A percentile compares a stretch with the other conserved stretches of the same genome.
Evolutionary conservation across 202 grass and related monocot genomes (phyloP).

Genomic region (Digitaria exilis): DNA sequence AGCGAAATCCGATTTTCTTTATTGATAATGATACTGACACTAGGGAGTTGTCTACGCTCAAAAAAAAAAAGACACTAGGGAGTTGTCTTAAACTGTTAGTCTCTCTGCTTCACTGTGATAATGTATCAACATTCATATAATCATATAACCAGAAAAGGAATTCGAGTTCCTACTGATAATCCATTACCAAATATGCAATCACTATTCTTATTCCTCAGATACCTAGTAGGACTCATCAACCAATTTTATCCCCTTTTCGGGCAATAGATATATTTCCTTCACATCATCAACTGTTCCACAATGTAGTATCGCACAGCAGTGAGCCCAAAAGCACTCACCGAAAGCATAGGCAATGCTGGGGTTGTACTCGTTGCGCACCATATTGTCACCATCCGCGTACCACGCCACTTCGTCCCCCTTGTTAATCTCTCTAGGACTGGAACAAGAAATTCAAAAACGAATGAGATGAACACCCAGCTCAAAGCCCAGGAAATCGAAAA

Average conservation of each 20-base stretch:
- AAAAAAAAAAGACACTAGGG: background rate
- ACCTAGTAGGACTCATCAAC: background rate
- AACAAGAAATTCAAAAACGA: constrained; percentile 8
- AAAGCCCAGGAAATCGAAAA: constrained; percentile 12
- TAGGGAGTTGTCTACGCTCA: constrained; percentile 27
- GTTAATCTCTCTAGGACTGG: constrained; percentile 89
- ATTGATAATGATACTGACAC: background rate
- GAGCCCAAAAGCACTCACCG: constrained; percentile 54
- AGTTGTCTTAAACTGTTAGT: constrained; percentile 15
- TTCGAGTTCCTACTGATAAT: background rate
- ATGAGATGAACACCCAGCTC: constrained; percentile 18
- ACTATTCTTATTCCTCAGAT: background rate
- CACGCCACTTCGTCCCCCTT: constrained; percentile 97
- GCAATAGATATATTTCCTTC: background rate
- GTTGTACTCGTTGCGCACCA: constrained; percentile 88
- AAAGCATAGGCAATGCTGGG: constrained; percentile 86
- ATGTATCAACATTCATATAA: constrained; percentile 3
- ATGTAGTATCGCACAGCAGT: constrained; percentile 3
- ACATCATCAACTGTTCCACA: background rate
- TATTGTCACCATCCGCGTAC: constrained; percentile 89
- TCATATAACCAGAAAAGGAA: background rate
- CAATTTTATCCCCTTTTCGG: background rate
- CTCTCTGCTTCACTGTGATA: constrained; percentile 2
- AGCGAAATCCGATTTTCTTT: constrained; percentile 4
- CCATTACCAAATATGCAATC: background rate